phyloP scores from a whole-genome alignment of 106 monocot genomes.

The Gastrodia elata region DNA sequence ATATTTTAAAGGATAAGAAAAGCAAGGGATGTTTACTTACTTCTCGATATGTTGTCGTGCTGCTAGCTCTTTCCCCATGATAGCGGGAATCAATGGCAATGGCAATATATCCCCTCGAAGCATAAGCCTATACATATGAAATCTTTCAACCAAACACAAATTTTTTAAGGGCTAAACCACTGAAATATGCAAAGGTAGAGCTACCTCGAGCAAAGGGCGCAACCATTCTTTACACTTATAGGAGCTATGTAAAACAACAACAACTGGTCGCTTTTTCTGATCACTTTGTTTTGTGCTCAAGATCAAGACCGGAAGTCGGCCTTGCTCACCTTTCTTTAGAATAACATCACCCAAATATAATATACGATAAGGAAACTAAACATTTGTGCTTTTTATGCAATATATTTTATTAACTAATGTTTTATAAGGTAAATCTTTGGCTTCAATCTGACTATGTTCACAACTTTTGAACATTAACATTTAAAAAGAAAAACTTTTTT shows the following conservation, averaged over 20 bases:
- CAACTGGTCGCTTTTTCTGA: conserved; percentile 51
- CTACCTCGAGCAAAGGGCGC: conserved; percentile 87
- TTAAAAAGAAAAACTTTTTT: not conserved
- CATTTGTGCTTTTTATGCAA: not conserved
- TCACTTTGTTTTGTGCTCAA: conserved; percentile 47
- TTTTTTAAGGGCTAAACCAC: not conserved
- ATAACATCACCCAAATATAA: not conserved
- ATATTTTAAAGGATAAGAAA: not conserved
- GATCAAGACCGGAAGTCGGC: conserved; percentile 72
- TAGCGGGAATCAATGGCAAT: conserved; percentile 93
- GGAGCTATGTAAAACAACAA: conserved; percentile 88
- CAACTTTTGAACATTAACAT: not conserved
- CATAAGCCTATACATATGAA: conserved; percentile 63
- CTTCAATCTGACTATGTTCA: not conserved
- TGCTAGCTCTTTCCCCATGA: conserved; percentile 89
- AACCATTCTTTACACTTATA: conserved; percentile 96
- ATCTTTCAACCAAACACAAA: not conserved
- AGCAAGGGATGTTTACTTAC: conserved; percentile 23
- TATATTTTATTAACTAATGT: not conserved
- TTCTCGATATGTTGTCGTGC: conserved; percentile 55
- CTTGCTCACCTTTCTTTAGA: conserved; percentile 74
- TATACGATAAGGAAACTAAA: not conserved
- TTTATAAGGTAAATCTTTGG: not conserved
- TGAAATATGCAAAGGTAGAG: not conserved
- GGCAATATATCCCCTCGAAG: conserved; percentile 84